These are phyloP conservation scores for Pythium periplocum DNA, from an alignment of 352 stramenopile species.

Conservation along the genomic window DNA sequence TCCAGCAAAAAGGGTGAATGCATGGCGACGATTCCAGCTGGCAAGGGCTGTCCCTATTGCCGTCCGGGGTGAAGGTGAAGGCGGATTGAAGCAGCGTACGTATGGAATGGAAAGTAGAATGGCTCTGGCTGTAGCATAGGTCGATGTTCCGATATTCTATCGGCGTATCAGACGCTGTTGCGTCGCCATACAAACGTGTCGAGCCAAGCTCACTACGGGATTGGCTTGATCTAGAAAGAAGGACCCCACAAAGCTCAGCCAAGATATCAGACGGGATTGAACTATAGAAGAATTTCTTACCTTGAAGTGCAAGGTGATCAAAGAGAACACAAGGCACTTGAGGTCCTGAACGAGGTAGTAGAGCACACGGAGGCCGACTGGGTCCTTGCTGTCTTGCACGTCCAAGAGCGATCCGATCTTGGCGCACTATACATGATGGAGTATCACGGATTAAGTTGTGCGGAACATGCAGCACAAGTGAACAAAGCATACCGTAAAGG, in stretches of 20 bases:
- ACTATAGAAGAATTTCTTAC: constrained; percentile 17
- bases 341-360: constrained; percentile 98
- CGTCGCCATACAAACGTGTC: no score
- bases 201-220: constrained; percentile 52
- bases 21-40: no score
- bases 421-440: constrained; percentile 52
- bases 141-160: no score
- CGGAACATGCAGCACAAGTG: not conserved
- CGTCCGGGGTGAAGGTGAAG: no score
- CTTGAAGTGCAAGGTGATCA: constrained; percentile 98
- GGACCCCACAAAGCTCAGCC: not conserved
- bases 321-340: constrained; percentile 94
- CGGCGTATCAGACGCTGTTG: no score
- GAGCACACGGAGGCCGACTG: constrained; percentile 90
- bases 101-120: no score
- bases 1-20: no score
- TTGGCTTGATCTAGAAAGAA: constrained; percentile 87
- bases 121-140: no score
- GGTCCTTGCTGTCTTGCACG: constrained; percentile 95
- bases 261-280: not conserved
- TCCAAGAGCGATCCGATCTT: constrained; percentile 96
- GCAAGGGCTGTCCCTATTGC: no score
- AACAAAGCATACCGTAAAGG: constrained; percentile 82
- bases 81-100: no score
- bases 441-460: constrained; percentile 2